A percentile compares a stretch with the other conserved stretches of the same genome.
These are phyloP conservation scores for Medicago ruthenica DNA, from an alignment of 306 rosid species.

Conservation along the genomic window DNA sequence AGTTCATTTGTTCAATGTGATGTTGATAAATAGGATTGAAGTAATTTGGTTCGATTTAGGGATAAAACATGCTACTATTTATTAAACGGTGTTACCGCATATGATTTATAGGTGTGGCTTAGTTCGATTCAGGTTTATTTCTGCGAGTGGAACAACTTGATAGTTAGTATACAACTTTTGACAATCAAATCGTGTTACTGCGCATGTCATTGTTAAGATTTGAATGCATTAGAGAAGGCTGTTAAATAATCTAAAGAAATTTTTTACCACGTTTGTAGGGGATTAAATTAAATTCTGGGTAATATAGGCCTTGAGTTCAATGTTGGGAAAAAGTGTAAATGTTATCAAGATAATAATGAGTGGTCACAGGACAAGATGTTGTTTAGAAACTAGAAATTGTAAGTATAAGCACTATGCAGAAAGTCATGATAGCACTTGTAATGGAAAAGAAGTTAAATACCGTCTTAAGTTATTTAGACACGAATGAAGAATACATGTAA, in stretches of 20 bases:
- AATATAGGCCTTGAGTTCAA: not conserved
- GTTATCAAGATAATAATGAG: not conserved
- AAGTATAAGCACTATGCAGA: not conserved
- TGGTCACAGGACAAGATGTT: not conserved
- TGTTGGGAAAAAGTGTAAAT: not conserved
- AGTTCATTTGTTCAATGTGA: conserved; percentile 3
- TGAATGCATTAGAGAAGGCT: conserved; percentile 1
- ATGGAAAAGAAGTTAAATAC: not conserved
- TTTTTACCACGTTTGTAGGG: not conserved
- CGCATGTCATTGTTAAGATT: not conserved
- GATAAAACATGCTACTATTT: not conserved
- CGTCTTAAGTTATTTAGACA: not conserved
- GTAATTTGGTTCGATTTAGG: conserved; percentile 7
- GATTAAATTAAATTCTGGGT: not conserved
- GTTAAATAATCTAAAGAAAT: not conserved
- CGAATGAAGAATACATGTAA: not conserved
- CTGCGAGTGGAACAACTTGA: no score
- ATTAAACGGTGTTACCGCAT: no score
- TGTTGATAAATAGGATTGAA: not conserved
- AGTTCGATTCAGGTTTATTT: no score
- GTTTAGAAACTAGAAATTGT: not conserved
- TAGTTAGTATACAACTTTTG: not conserved
- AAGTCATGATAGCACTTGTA: not conserved
- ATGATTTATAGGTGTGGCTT: no score
- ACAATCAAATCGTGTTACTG: not conserved